phyloP scores from a whole-genome alignment of 768 basidiomycete genomes.

The Leucocoprinus sp. region DNA sequence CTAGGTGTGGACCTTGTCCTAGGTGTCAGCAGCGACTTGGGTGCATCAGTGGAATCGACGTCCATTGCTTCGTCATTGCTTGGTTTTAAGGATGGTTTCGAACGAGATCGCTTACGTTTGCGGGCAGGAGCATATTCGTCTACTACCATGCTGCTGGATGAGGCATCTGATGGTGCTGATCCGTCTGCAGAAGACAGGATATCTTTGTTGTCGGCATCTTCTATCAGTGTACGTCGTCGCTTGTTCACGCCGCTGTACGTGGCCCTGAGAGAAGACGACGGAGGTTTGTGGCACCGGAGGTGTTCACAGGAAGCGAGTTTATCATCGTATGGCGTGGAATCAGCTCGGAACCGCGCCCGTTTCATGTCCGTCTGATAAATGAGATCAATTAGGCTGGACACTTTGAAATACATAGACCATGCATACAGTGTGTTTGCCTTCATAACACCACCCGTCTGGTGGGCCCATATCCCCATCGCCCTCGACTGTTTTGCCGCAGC shows the following conservation, averaged over 20 bases:
- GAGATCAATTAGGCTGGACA: constrained; percentile 1
- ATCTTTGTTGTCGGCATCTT: constrained; percentile 12
- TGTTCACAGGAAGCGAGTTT: constrained; percentile 55
- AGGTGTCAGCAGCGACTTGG: constrained; percentile 4
- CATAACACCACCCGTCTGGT: constrained; percentile 83
- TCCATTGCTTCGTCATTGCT: constrained; percentile 7
- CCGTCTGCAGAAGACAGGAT: constrained; percentile 8
- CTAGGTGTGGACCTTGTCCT: constrained; percentile 4
- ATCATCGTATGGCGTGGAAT: constrained; percentile 60
- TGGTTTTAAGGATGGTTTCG: constrained; percentile 8
- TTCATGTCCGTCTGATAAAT: constrained; percentile 52
- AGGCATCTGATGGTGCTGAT: not conserved
- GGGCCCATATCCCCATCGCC: constrained; percentile 78
- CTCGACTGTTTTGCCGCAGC: constrained; percentile 64
- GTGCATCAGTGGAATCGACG: constrained; percentile 1
- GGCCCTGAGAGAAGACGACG: constrained; percentile 16
- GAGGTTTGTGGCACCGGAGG: constrained; percentile 45
- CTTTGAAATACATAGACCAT: constrained; percentile 1
- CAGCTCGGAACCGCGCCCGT: constrained; percentile 73
- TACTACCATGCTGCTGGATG: constrained; percentile 7
- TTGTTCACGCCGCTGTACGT: constrained; percentile 19
- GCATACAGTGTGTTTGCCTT: constrained; percentile 70
- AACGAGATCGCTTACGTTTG: constrained; percentile 2
- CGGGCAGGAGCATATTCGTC: constrained; percentile 9
- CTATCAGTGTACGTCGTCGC: constrained; percentile 18